Conservation (phyloP, 2,329 filamentous ascomycete species). For the Microthyrium microscopicum region DNA sequence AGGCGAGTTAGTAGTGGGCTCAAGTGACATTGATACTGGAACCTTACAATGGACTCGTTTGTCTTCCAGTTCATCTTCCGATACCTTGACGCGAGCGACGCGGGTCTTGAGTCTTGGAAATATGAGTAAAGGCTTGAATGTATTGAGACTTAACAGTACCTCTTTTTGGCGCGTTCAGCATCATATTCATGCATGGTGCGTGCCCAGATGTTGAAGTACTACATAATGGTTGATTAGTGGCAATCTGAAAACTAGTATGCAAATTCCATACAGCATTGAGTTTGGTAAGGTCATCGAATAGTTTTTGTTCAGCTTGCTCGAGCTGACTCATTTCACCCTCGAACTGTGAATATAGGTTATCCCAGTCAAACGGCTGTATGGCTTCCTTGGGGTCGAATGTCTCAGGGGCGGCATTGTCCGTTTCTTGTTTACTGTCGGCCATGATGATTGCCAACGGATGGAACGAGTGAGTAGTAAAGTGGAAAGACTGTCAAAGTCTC, state of each 20-base stretch:
- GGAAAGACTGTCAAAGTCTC: slow-evolving; percentile 1
- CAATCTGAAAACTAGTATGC: not conserved
- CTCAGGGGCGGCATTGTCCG: slow-evolving; percentile 11
- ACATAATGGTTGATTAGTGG: slow-evolving; percentile 9
- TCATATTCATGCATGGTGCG: slow-evolving; percentile 55
- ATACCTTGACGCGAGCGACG: slow-evolving; percentile 55
- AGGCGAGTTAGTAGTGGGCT: slow-evolving; percentile 9
- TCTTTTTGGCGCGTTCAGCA: slow-evolving; percentile 58
- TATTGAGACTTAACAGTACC: slow-evolving; percentile 28
- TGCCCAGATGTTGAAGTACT: slow-evolving; percentile 75
- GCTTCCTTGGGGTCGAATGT: slow-evolving; percentile 12
- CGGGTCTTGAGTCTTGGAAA: slow-evolving; percentile 65
- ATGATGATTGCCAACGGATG: not conserved
- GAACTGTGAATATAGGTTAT: slow-evolving; percentile 56
- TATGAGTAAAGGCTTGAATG: slow-evolving; percentile 8
- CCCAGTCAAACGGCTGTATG: slow-evolving; percentile 55
- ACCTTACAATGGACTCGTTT: slow-evolving; percentile 67
- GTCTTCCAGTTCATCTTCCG: slow-evolving; percentile 52
- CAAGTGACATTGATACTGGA: slow-evolving; percentile 8
- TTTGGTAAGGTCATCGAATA: slow-evolving; percentile 49
- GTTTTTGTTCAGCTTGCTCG: slow-evolving; percentile 43
- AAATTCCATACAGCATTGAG: slow-evolving; percentile 19
- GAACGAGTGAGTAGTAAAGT: not conserved
- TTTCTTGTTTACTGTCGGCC: slow-evolving; percentile 7
- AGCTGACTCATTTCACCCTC: slow-evolving; percentile 46